Base-by-base conservation (phyloP, 2,329 filamentous ascomycete genomes). In the Hypomyces rosellus region DNA sequence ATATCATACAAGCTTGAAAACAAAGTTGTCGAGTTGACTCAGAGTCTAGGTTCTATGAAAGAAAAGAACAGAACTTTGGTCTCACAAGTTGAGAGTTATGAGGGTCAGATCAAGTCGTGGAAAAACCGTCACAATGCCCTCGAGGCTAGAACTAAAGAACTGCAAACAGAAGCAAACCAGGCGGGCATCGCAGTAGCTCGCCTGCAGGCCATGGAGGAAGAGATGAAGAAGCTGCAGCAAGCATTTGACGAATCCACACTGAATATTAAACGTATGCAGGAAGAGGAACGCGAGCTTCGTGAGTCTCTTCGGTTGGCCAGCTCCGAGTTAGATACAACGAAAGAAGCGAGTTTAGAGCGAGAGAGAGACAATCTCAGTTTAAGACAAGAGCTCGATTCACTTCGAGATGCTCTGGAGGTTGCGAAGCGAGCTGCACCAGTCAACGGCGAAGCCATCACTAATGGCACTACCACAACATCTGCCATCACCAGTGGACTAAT, bases 1-100 rank as follows among this genome's bases (percentile, higher is more conserved):
- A 99, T 99, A 60, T 97, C 93, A 2, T 99, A 99, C 78, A 97
- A 96, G 76, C 76, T 99, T 61, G 93, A 99, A 70, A 97, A 99
- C 80, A 99, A 99, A 82, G 93, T 99, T 55, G 89, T 99, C 55
- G 93, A 99, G 74, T 80, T 99, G 63, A 99, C 93, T 1, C 93
- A 99, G 69, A 89, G 86, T 45, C 73, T 99, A 61, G 91, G 93
- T 58, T 85, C 89, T 9, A 86, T 96, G 79, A 96, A 95, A 75
- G 82, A 85, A 55, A 89, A 96, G 72, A 99, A 99, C 80, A 96
- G 95, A 76, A 81, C 81, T 52, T 78, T 99, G 54, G 77, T 87
- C 60, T 85, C 81, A 34, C 91, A 97, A 69, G 86, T 99, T 45
- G 89, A 96, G 70, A 96, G 88, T 68, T 96, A 97, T 73, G 92